Evolutionary conservation across 805 yeast genomes (phyloP), one percentile per base, ranked within the genome.

Genomic region (Pichia occidentalis): DNA sequence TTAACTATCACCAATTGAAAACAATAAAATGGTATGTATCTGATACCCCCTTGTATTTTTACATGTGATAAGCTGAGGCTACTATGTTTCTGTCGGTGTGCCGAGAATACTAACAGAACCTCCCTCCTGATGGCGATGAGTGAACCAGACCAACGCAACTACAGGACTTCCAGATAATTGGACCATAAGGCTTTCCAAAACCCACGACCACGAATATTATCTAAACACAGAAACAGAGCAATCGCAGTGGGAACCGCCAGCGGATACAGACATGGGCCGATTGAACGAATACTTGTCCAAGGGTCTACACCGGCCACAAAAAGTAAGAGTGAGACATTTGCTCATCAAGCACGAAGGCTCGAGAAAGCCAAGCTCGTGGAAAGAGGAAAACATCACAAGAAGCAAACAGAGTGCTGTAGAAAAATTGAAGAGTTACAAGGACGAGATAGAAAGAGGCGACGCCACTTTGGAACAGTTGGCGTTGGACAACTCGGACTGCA

Each of bases 311-410:
- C 70, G 68, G 43, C 85, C 85, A 12, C 73, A 76, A 30, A 77
- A 83, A 51, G 79, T 92, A 17, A 73, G 90, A 43, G 88, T 83
- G 13, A 70, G 82, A 36, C 98, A 92, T 57, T 64, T 92, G 32
- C 67, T 92, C 34, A 70, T 90, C 46, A 92, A 92, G 59, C 95
- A 88, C 60, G 65, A 61, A 32, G 90, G 76, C 37, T 79, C 88
- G 12, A 74, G 98, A 48, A 77, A 95, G 50, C 97, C 98, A 7
- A 75, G 87, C 10, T 85, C 95, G 17, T 92, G 97, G 94, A 83
- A 86, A 57, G 54, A 57, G 17, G 71, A 73, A 24, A 80, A 77
- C 18, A 84, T 90, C 47, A 80, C 95, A 1, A 68, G 85, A 34
- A 58, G 83, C 8, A 81, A 87, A 57, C 95, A 85, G 43, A 95